These are phyloP conservation scores for Thielaviopsis musarum DNA, from an alignment of 2,329 filamentous ascomycete genomes.

Conservation along the genomic window DNA sequence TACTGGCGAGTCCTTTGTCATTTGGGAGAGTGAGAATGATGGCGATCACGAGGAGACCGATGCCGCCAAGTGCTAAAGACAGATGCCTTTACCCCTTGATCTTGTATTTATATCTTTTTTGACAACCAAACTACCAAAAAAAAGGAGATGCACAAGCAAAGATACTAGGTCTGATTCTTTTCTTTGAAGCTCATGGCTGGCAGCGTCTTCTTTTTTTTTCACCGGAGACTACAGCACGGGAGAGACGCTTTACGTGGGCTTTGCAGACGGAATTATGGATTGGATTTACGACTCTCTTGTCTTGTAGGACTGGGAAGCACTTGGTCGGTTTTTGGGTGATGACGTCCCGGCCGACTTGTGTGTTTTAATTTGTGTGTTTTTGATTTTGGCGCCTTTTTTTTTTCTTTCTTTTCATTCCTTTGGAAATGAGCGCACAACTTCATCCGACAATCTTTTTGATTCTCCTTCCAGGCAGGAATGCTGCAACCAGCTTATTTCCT, in stretches of 20 bases:
- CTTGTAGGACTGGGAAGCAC: background rate
- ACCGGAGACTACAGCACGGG: background rate
- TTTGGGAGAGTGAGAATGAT: constrained; percentile 54
- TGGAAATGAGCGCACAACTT: background rate
- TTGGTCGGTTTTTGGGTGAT: background rate
- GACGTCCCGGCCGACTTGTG: background rate
- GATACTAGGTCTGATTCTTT: background rate
- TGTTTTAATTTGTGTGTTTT: background rate
- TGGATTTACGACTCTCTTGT: background rate
- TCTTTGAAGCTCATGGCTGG: background rate
- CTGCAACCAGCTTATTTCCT: background rate
- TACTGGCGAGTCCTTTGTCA: constrained; percentile 43
- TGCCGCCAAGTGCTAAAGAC: background rate
- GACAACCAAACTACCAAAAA: background rate
- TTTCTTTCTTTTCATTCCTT: background rate
- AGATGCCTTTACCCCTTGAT: background rate
- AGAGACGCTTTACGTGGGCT: background rate
- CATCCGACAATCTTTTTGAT: background rate
- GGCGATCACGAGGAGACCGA: constrained; percentile 34
- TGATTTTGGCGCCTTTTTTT: background rate
- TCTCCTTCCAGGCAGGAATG: background rate
- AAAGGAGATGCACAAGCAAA: background rate
- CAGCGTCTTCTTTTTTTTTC: constrained; percentile 3
- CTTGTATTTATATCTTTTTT: constrained; percentile 6
- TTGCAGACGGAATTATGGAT: background rate